Conservation (phyloP, 1,284 basidiomycete genomes). For the Heterobasidion occidentale region DNA sequence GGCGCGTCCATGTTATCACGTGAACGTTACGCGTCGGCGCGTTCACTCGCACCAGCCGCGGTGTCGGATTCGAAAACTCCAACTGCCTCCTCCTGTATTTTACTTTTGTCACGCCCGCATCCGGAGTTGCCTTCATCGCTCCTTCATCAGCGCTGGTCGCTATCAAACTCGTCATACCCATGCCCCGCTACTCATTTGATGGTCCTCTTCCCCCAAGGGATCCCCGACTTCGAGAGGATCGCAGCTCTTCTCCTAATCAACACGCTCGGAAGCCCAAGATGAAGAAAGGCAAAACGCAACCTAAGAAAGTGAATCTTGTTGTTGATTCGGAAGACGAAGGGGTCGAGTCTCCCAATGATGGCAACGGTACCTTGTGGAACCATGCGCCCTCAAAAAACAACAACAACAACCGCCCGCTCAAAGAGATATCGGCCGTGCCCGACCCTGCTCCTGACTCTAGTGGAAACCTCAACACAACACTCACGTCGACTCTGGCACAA, state of each 20-base stretch:
- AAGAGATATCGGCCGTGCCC: slow-evolving; percentile 39
- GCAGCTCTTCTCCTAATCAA: not conserved
- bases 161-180: not conserved
- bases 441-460: slow-evolving; percentile 47
- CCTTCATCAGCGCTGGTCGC: slow-evolving; percentile 1
- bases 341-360: not conserved
- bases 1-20: not conserved
- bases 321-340: not conserved
- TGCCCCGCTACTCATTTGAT: not conserved
- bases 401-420: slow-evolving; percentile 10
- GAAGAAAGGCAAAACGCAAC: not conserved
- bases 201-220: not conserved
- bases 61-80: not conserved
- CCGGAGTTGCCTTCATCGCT: not conserved
- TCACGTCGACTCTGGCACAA: slow-evolving; percentile 3
- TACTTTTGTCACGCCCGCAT: not conserved
- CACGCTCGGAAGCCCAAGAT: not conserved
- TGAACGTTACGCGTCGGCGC: not conserved
- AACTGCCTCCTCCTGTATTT: not conserved
- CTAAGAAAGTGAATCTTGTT: not conserved
- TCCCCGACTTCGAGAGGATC: not conserved
- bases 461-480: slow-evolving; percentile 12
- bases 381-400: slow-evolving; percentile 16
- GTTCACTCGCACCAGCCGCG: not conserved
- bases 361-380: slow-evolving; percentile 3